Percentiles rank a stretch among this genome's conserved stretches.
These are phyloP conservation scores for Ambrosia artemisiifolia DNA, from an alignment of 129 eudicot species.

Conservation along the genomic window DNA sequence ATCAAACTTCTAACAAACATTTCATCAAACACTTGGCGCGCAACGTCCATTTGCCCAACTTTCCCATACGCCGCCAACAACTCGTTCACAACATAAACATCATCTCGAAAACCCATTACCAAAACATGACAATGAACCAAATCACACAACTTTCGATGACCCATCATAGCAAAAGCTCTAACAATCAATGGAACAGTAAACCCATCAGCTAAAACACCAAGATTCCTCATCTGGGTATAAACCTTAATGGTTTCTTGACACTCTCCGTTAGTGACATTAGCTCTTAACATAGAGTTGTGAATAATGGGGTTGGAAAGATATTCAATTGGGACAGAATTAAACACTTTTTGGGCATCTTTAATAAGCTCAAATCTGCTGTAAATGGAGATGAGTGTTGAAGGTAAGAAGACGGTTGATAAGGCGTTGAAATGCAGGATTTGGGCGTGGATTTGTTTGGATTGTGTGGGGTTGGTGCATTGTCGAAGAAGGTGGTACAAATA, in stretches of 20 bases:
- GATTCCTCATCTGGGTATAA: conserved; percentile 44
- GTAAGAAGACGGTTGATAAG: conserved; percentile 35
- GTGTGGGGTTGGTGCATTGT: conserved; percentile 33
- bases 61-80: conserved; percentile 58
- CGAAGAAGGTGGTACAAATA: conserved; percentile 46
- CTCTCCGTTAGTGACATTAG: conserved; percentile 32
- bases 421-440: conserved; percentile 37
- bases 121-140: conserved; percentile 56
- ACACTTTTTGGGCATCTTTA: conserved; percentile 51
- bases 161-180: conserved; percentile 52
- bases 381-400: conserved; percentile 49
- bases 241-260: conserved; percentile 33
- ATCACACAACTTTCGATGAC: conserved; percentile 29
- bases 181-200: conserved; percentile 61
- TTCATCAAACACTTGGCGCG: conserved; percentile 50
- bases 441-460: conserved; percentile 48
- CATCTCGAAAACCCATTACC: conserved; percentile 36
- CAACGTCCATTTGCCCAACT: conserved; percentile 45
- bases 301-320: conserved; percentile 31
- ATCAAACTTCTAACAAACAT: conserved; percentile 49
- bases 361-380: conserved; percentile 41
- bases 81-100: conserved; percentile 58
- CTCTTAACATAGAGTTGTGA: conserved; percentile 75
- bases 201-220: conserved; percentile 49
- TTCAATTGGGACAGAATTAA: conserved; percentile 29